Evolutionary conservation across 1,139 yeast genomes (phyloP).

Genomic region (Martiniozyma asiatica): DNA sequence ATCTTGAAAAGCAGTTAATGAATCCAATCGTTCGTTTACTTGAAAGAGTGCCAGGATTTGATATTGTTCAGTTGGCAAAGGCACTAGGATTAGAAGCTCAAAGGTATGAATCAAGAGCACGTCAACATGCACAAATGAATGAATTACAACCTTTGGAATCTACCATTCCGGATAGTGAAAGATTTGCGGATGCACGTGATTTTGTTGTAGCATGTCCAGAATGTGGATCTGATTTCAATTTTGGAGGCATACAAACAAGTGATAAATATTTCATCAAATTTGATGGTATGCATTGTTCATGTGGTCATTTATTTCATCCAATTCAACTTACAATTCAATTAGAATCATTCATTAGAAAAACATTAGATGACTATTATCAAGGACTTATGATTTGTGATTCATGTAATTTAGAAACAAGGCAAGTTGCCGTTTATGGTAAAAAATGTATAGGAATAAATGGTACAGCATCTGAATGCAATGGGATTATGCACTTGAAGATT

Average conservation of each 20-base stretch:
- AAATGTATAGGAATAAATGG: constrained; percentile 66
- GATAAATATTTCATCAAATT: constrained; percentile 46
- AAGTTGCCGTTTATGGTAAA: constrained; percentile 80
- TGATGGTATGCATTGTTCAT: constrained; percentile 64
- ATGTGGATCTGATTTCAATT: constrained; percentile 51
- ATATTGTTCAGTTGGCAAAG: constrained; percentile 64
- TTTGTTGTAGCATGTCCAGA: constrained; percentile 44
- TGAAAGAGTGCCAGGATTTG: constrained; percentile 80
- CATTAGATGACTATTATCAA: constrained; percentile 67
- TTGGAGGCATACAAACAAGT: constrained; percentile 64
- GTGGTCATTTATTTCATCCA: constrained; percentile 39
- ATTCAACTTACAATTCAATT: constrained; percentile 58
- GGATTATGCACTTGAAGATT: constrained; percentile 70
- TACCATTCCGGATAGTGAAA: constrained; percentile 66
- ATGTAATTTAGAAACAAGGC: constrained; percentile 75
- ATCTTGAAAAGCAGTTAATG: constrained; percentile 77
- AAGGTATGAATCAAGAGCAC: constrained; percentile 41
- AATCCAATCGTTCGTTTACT: constrained; percentile 87
- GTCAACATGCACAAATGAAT: constrained; percentile 23
- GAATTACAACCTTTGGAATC: constrained; percentile 69
- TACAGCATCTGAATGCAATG: constrained; percentile 61
- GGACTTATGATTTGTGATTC: constrained; percentile 86
- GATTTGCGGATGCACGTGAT: constrained; percentile 56
- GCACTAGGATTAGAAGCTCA: constrained; percentile 68
- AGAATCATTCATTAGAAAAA: constrained; percentile 57